Base-by-base conservation (phyloP, 495 filamentous ascomycete species). In the Hypoxylon subgilvum region DNA sequence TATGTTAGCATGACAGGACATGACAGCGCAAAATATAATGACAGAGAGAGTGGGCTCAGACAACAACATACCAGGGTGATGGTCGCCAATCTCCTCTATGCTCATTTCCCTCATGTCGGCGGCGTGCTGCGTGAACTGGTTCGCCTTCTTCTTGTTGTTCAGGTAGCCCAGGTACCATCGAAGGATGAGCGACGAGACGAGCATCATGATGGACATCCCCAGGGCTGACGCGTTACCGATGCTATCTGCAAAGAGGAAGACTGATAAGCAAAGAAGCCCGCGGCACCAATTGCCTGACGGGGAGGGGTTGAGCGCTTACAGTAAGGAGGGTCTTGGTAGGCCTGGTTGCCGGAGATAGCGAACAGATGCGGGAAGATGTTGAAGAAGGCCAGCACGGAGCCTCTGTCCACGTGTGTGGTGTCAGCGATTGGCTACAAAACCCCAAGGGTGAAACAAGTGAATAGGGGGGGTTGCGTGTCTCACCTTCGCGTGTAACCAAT, bases 401-500 rank as follows among this genome's bases (percentile, higher is more conserved):
- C 61, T 31, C 61, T 59, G 38, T 43, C 30, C 1, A 0, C n/a
- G 7, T 9, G 13, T 17, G 5, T 30, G 10, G 10, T n/a, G 35
- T 57, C 47, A 46, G 52, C 22, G 8, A 25, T 4, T 16, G 4
- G n/a, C 2, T 3, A 23, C 14, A n/a, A n/a, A n/a, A n/a, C n/a
- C n/a, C n/a, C n/a, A n/a, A n/a, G n/a, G n/a, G n/a, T n/a, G n/a
- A n/a, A n/a, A n/a, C n/a, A n/a, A n/a, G n/a, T n/a, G n/a, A n/a
- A n/a, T n/a, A n/a, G 3, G 12, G 10, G 28, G n/a, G 13, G 9
- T 27, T 27, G 16, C 1, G n/a, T n/a, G n/a, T 30, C 16, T 47
- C 36, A 65, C 61, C 58, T 66, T 53, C 71, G 66, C 8, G 69
- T 72, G 34, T 66, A 70, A 1, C 69, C 69, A 30, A 69, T 40